Evolutionary conservation across 208 protist genomes (phyloP), one percentile per base, ranked within the genome.

Genomic region (Acanthamoeba healyi): DNA sequence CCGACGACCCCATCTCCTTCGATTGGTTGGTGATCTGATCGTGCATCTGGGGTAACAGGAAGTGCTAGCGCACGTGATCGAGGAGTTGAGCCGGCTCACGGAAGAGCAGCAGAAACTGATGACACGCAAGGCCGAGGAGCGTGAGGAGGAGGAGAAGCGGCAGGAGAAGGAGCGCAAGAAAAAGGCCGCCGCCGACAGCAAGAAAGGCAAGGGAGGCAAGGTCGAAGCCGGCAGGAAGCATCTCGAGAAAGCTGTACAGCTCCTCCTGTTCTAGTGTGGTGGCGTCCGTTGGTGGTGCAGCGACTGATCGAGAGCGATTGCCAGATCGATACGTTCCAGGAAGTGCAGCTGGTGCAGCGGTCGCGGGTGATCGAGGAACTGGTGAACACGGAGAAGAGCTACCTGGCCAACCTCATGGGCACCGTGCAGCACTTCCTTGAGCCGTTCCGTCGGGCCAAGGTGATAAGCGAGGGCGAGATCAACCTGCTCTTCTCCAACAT

Each of bases 401-500:
- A 91, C 36, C 84, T 44, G 84, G 38, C 29, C 56, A 61, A 91
- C 58, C 58, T 91, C 17, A 2, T 42, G 38, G 4, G 46, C 36
- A 91, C 34, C 36, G 84, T 91, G 14, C 56, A 91, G 84, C 15
- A 74, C 51, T 91, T 91, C 54, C 84, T 91, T 19, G 51, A 74
- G 51, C 84, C 84, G 2, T 91, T 91, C 56, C 44, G 84, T 19
- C 24, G 61, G 38, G 84, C 22, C 26, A 91, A 91, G 58, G 36
- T 91, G 7, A 17, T 91, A n/a, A 91, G 84, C 84, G 84, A 91
- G 84, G 84, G 58, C 56, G 84, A 91, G 36, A 32, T 44, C 34
- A 74, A 63, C 58, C 84, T 91, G 6, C 34, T 91, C 26, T 91
- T 91, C 84, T 91, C 84, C 84, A 91, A 91, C 58, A 91, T 91